Evolutionary conservation across 1,284 basidiomycete species (phyloP).

Genomic region (Ceratorhiza oryzae-sativae): DNA sequence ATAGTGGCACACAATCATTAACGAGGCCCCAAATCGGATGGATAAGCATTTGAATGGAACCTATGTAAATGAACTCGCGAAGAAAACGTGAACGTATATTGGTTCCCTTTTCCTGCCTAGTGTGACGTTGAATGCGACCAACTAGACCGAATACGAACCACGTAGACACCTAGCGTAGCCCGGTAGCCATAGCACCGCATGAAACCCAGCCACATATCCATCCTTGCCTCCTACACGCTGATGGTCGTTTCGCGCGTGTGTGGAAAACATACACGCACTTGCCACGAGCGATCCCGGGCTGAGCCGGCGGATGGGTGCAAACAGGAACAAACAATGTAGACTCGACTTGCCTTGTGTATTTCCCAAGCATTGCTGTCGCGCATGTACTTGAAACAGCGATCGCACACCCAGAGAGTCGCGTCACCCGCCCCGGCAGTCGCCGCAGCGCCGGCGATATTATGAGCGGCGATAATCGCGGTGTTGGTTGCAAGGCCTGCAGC

Average conservation of each 20-base stretch:
- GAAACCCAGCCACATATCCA: conserved; percentile 8
- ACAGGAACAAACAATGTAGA: conserved; percentile 11
- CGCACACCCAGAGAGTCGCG: conserved; percentile 80
- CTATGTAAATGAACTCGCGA: conserved; percentile 18
- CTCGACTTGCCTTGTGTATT: conserved; percentile 68
- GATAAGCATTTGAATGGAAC: not conserved
- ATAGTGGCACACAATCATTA: conserved; percentile 2
- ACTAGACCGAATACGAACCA: not conserved
- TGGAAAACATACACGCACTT: conserved; percentile 4
- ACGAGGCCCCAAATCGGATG: conserved; percentile 3
- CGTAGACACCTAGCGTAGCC: conserved; percentile 7
- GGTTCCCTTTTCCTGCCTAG: not conserved
- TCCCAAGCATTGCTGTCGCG: conserved; percentile 74
- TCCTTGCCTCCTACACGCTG: not conserved
- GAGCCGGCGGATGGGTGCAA: not conserved
- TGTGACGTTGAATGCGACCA: not conserved
- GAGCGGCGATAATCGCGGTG: conserved; percentile 65
- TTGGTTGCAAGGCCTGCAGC: conserved; percentile 64
- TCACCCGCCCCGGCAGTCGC: conserved; percentile 53
- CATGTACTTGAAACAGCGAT: conserved; percentile 98
- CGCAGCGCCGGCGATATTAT: conserved; percentile 50
- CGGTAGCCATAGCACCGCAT: conserved; percentile 19
- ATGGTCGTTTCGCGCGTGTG: conserved; percentile 8
- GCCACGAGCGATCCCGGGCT: conserved; percentile 11
- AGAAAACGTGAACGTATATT: conserved; percentile 14